phyloP scores from a whole-genome alignment of 768 basidiomycete genomes.

The Leucocoprinus birnbaumii region DNA sequence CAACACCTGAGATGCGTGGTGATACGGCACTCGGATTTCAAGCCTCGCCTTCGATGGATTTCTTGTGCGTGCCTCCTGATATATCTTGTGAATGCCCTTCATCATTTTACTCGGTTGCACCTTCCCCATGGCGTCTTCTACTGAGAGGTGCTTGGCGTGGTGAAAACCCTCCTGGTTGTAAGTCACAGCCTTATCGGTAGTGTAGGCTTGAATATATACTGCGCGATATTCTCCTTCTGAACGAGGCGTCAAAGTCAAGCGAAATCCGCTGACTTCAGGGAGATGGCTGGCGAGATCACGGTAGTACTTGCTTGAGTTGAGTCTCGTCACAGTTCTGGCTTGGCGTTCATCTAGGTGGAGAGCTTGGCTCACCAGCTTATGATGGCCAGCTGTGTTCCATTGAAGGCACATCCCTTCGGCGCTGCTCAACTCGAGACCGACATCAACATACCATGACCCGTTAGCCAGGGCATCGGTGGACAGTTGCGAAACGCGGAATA shows the following conservation, averaged over 20 bases:
- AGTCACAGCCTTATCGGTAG: slow-evolving; percentile 17
- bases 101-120: background rate
- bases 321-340: no score
- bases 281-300: slow-evolving; percentile 16
- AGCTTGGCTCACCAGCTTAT: no score
- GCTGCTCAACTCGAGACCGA: no score
- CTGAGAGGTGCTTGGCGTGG: slow-evolving; percentile 8
- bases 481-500: no score
- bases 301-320: slow-evolving; percentile 10
- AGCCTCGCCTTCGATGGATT: background rate
- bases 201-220: slow-evolving; percentile 16
- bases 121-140: background rate
- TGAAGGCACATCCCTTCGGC: no score
- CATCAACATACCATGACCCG: no score
- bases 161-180: slow-evolving; percentile 10
- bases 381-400: no score
- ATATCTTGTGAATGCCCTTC: background rate
- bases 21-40: slow-evolving; percentile 10
- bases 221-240: slow-evolving; percentile 7
- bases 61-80: background rate
- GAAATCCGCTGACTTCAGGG: slow-evolving; percentile 13
- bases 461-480: no score
- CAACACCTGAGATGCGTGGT: background rate
- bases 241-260: slow-evolving; percentile 9
- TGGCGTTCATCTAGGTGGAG: no score